These are phyloP conservation scores for Chlamydomonas schloesseri DNA, from an alignment of 139 green algal genomes.

Conservation along the genomic window DNA sequence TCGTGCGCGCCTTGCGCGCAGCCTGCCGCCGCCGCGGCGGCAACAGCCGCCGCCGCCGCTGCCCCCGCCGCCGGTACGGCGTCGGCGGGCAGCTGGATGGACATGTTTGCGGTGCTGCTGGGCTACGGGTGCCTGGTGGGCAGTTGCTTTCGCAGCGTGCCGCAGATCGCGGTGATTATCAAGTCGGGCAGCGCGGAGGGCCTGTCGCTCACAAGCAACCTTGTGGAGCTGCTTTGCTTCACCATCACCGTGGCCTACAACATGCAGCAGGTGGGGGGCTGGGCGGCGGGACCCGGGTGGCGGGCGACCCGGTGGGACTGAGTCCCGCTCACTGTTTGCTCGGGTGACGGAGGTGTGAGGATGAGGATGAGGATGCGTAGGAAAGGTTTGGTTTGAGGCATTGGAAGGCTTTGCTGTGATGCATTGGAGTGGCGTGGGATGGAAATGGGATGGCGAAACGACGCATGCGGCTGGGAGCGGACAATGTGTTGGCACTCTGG, in stretches of 20 bases:
- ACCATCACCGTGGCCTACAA: slow-evolving; percentile 83
- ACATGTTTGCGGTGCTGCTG: slow-evolving; percentile 61
- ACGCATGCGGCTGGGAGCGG: no score
- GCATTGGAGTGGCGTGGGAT: no score
- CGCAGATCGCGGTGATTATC: slow-evolving; percentile 25
- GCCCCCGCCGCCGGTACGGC: not conserved
- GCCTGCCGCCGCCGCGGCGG: not conserved
- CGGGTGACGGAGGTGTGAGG: no score
- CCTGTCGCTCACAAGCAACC: slow-evolving; percentile 71
- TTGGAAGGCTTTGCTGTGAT: no score
- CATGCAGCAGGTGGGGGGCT: slow-evolving; percentile 48
- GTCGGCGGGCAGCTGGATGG: not conserved
- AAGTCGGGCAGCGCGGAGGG: slow-evolving; percentile 66
- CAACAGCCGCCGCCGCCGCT: not conserved
- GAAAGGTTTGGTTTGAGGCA: no score
- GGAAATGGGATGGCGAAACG: no score
- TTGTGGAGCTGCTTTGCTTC: slow-evolving; percentile 79
- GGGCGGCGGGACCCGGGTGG: not conserved
- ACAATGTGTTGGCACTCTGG: no score
- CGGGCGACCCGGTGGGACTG: no score
- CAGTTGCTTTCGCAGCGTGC: slow-evolving; percentile 73
- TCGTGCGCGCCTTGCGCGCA: not conserved
- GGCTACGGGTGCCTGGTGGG: slow-evolving; percentile 71
- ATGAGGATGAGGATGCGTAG: no score
- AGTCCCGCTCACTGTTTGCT: no score